These are phyloP conservation scores for Neurospora intermedia DNA, from an alignment of 495 filamentous ascomycete species.

Conservation along the genomic window DNA sequence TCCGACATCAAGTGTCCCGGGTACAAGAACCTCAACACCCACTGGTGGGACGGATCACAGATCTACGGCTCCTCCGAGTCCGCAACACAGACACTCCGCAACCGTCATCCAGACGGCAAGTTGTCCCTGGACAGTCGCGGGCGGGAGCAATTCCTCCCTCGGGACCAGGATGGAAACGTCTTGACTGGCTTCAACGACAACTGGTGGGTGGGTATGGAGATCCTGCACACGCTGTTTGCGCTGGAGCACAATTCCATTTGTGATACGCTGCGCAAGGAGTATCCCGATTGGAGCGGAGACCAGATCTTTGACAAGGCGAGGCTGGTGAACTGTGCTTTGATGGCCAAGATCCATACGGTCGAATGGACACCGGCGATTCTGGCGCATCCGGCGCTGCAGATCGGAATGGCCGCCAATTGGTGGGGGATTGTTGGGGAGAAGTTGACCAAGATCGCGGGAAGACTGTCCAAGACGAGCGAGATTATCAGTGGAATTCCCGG, in stretches of 20 bases:
- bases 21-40: conserved; percentile 31
- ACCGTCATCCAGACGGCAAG: conserved; percentile 21
- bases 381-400: conserved; percentile 28
- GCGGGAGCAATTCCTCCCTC: conserved; percentile 23
- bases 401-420: conserved; percentile 33
- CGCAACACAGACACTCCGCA: conserved; percentile 22
- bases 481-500: conserved; percentile 31
- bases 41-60: conserved; percentile 37
- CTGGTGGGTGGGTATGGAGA: conserved; percentile 35
- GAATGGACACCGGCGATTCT: conserved; percentile 39
- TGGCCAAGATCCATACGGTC: conserved; percentile 39
- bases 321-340: conserved; percentile 34
- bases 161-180: conserved; percentile 21
- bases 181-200: conserved; percentile 33
- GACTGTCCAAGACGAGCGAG: conserved; percentile 26
- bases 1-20: conserved; percentile 25
- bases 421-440: conserved; percentile 33
- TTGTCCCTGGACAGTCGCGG: conserved; percentile 17
- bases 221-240: conserved; percentile 35
- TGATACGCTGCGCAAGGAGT: conserved; percentile 16
- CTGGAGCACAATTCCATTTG: conserved; percentile 35
- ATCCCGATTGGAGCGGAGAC: conserved; percentile 25
- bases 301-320: conserved; percentile 35
- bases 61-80: conserved; percentile 33
- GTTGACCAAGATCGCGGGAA: conserved; percentile 28